These are phyloP conservation scores for Celoporthe dispersa DNA, from an alignment of 2,329 filamentous ascomycete species.

Conservation along the genomic window DNA sequence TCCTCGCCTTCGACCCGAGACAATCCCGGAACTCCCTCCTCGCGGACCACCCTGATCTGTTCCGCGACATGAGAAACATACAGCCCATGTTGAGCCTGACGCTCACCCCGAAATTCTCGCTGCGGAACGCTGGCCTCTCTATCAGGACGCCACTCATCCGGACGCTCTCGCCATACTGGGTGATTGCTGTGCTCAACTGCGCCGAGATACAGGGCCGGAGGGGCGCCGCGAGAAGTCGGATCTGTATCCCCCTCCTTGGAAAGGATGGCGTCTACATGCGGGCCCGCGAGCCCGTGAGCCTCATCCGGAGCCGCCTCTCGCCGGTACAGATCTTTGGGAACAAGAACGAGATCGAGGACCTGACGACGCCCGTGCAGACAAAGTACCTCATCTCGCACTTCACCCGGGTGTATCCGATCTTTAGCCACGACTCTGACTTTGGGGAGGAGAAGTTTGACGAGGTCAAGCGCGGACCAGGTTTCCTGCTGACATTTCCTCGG, in stretches of 20 bases:
- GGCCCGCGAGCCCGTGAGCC: slow-evolving; percentile 28
- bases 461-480: slow-evolving; percentile 18
- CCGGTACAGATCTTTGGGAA: not conserved
- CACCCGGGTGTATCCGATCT: slow-evolving; percentile 29
- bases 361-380: slow-evolving; percentile 26
- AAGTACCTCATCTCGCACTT: slow-evolving; percentile 32
- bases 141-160: slow-evolving; percentile 31
- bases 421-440: slow-evolving; percentile 31
- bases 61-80: slow-evolving; percentile 24
- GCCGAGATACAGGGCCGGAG: slow-evolving; percentile 47
- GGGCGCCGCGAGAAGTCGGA: slow-evolving; percentile 52
- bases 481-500: slow-evolving; percentile 33
- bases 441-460: slow-evolving; percentile 29
- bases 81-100: slow-evolving; percentile 23
- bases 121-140: slow-evolving; percentile 33
- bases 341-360: slow-evolving; percentile 24
- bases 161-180: slow-evolving; percentile 35
- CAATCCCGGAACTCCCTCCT: slow-evolving; percentile 30
- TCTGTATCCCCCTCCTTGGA: slow-evolving; percentile 48
- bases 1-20: slow-evolving; percentile 30
- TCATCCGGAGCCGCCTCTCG: slow-evolving; percentile 28
- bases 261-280: slow-evolving; percentile 32
- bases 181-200: slow-evolving; percentile 54
- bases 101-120: slow-evolving; percentile 30
- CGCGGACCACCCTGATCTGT: slow-evolving; percentile 31